A percentile compares a stretch with the other conserved stretches of the same genome.
phyloP scores from a whole-genome alignment of 2,329 filamentous ascomycete species.

The Claviceps quebecensis region DNA sequence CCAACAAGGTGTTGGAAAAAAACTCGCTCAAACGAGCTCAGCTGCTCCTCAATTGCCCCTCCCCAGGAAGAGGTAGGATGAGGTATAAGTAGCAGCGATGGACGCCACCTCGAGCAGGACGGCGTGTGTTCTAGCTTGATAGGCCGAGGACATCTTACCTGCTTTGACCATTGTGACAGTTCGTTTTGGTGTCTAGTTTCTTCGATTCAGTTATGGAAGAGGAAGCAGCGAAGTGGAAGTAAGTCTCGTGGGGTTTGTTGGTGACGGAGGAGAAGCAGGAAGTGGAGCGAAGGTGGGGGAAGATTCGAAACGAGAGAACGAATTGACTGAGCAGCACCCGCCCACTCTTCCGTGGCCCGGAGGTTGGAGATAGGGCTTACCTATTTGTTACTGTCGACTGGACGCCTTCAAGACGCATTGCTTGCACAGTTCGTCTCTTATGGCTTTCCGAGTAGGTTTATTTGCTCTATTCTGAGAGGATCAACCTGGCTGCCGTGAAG shows the following conservation, averaged over 20 bases:
- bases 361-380: neutral
- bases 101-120: neutral
- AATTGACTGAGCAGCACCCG: neutral
- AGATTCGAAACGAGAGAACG: constrained; percentile 5
- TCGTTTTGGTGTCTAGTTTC: constrained; percentile 20
- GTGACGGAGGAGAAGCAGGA: constrained; percentile 4
- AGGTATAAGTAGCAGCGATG: constrained; percentile 11
- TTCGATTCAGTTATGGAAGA: constrained; percentile 6
- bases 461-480: too few relatives aligned
- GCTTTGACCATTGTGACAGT: constrained; percentile 94
- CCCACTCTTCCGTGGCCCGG: neutral
- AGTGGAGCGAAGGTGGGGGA: constrained; percentile 7
- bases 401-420: neutral
- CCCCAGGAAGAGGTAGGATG: constrained; percentile 3
- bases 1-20: constrained; percentile 12
- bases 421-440: too few relatives aligned
- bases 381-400: neutral
- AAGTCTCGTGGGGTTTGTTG: constrained; percentile 3
- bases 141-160: constrained; percentile 40
- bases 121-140: neutral
- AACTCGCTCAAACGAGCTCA: constrained; percentile 50
- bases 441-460: neutral
- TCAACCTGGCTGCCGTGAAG: neutral
- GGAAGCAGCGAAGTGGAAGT: neutral
- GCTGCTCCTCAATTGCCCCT: constrained; percentile 9